Percentiles rank a stretch among this genome's conserved stretches.
Evolutionary conservation across 345 rosid species (phyloP).

Genomic region (Draba incana): DNA sequence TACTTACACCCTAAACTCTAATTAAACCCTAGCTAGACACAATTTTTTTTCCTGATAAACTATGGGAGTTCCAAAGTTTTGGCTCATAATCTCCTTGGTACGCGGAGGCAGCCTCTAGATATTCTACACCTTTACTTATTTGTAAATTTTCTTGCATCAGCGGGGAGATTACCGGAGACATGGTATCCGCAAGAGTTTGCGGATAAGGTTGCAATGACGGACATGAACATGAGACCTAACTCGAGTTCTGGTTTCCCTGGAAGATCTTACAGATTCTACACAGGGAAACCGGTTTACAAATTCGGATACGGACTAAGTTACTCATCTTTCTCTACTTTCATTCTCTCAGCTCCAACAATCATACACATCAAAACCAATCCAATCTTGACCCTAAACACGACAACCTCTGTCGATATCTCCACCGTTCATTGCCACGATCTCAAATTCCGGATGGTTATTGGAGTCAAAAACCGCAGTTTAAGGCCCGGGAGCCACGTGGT

Average conservation of each 20-base stretch:
- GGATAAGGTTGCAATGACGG: slow-evolving; percentile 55
- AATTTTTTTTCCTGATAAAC: too few relatives aligned
- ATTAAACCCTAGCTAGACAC: neutral
- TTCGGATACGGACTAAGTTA: slow-evolving; percentile 66
- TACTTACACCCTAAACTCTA: slow-evolving; percentile 1
- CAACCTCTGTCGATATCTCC: slow-evolving; percentile 43
- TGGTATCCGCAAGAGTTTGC: slow-evolving; percentile 52
- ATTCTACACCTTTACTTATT: neutral
- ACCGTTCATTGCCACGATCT: slow-evolving; percentile 44
- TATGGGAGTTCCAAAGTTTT: too few relatives aligned
- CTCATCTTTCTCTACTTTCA: slow-evolving; percentile 41
- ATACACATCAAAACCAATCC: slow-evolving; percentile 37
- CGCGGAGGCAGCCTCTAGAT: too few relatives aligned
- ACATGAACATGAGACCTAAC: slow-evolving; percentile 55
- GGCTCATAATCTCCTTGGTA: too few relatives aligned
- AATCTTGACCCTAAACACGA: slow-evolving; percentile 29
- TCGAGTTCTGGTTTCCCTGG: slow-evolving; percentile 51
- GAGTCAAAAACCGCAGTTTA: slow-evolving; percentile 54
- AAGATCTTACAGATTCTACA: slow-evolving; percentile 60
- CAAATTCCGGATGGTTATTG: slow-evolving; percentile 36
- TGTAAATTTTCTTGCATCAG: slow-evolving; percentile 36
- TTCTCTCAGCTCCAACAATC: slow-evolving; percentile 41
- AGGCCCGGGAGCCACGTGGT: slow-evolving; percentile 56
- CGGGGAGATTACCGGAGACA: slow-evolving; percentile 62
- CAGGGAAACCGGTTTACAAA: slow-evolving; percentile 54